These are phyloP conservation scores for Naganishia randhawae DNA, from an alignment of 768 basidiomycete genomes.

Conservation along the genomic window DNA sequence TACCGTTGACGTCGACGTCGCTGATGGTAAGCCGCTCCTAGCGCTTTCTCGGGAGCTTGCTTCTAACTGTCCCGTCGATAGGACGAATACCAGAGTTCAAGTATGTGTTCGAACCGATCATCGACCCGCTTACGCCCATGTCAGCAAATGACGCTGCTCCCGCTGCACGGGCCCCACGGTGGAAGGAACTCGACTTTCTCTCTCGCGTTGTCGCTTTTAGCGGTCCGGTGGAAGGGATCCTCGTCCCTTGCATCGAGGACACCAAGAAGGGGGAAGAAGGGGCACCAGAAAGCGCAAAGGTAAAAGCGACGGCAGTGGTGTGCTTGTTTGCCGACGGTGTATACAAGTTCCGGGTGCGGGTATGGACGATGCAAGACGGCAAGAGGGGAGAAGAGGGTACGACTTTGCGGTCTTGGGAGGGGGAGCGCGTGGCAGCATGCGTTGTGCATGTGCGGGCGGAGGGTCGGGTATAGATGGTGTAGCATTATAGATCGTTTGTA, in stretches of 20 bases:
- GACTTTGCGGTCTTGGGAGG: background rate
- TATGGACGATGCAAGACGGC: background rate
- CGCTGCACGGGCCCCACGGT: background rate
- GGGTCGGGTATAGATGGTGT: background rate
- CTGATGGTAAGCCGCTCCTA: background rate
- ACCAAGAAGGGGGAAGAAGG: background rate
- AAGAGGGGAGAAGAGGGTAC: background rate
- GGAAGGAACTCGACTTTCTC: conserved; percentile 15
- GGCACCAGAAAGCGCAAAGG: background rate
- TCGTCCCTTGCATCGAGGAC: background rate
- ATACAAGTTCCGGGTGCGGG: conserved; percentile 10
- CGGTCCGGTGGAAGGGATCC: background rate
- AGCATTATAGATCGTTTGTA: no score
- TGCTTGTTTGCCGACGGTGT: conserved; percentile 16
- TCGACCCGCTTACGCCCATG: background rate
- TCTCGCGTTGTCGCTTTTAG: conserved; percentile 11
- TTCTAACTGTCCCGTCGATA: background rate
- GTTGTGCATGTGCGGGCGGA: conserved; percentile 13
- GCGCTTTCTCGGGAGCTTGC: background rate
- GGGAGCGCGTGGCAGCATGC: background rate
- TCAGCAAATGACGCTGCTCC: background rate
- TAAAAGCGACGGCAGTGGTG: background rate
- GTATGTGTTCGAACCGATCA: background rate
- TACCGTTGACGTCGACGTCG: background rate
- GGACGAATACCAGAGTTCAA: conserved; percentile 1